Evolutionary conservation across 148 eudicot species (phyloP).

Genomic region (Rhododendron molle): DNA sequence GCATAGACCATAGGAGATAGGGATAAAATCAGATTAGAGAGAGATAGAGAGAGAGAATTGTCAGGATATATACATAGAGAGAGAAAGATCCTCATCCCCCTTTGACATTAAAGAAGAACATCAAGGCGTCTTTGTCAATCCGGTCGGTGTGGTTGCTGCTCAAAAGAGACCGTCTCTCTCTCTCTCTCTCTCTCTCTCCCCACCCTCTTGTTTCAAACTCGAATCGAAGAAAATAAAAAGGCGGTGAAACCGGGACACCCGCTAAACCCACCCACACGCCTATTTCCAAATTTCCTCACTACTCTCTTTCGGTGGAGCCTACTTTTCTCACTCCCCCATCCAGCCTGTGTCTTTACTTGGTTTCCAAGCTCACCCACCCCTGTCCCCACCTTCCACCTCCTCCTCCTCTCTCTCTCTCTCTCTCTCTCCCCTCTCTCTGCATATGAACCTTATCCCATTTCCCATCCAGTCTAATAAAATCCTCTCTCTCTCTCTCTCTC

Average conservation of each 20-base stretch:
- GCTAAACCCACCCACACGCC: too few relatives aligned
- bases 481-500: neutral
- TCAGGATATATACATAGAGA: neutral
- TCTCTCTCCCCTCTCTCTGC: neutral
- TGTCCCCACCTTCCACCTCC: neutral
- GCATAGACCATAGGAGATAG: neutral
- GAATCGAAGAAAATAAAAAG: too few relatives aligned
- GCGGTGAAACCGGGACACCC: too few relatives aligned
- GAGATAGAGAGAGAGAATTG: neutral
- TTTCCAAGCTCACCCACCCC: conserved; percentile 33
- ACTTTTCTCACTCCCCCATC: conserved; percentile 4
- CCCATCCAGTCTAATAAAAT: neutral
- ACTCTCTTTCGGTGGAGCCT: conserved; percentile 1
- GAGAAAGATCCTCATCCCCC: conserved; percentile 4
- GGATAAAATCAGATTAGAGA: neutral
- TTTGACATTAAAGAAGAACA: neutral
- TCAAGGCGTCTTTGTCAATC: conserved; percentile 15
- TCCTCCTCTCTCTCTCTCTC: neutral
- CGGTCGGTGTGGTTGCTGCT: neutral
- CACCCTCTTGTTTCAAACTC: too few relatives aligned
- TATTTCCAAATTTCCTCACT: neutral
- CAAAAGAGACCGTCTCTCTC: too few relatives aligned
- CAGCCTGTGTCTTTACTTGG: conserved; percentile 32
- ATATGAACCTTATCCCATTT: neutral
- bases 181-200: conserved; percentile 2